Conservation (phyloP, 345 rosid genomes). For the Clausena lansium region DNA sequence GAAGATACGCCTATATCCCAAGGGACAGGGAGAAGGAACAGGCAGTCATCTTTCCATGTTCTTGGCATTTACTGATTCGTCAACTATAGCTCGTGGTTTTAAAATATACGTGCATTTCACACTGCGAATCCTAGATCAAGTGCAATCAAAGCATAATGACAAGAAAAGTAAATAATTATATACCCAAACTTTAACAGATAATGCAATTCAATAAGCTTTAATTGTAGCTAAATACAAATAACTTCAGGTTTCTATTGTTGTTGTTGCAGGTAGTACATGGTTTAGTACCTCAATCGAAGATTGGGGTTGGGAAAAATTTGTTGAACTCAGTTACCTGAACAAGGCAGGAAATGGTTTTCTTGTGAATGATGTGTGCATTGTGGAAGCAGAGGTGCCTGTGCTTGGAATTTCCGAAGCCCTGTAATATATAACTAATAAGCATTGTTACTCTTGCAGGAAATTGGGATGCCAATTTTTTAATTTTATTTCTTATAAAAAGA, state of each 20-base stretch:
- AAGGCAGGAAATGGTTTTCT: constrained; percentile 6
- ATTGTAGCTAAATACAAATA: neutral
- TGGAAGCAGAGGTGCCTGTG: no score
- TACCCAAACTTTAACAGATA: neutral
- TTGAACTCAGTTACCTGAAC: constrained; percentile 14
- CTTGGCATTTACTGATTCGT: constrained; percentile 13
- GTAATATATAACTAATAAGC: no score
- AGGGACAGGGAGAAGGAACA: constrained; percentile 19
- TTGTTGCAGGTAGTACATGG: constrained; percentile 30
- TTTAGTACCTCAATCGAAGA: constrained; percentile 26
- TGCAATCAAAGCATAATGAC: constrained; percentile 20
- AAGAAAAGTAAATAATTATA: constrained; percentile 11
- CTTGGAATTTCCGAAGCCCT: no score
- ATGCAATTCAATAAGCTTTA: neutral
- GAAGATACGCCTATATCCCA: constrained; percentile 21
- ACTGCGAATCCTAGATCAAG: constrained; percentile 15
- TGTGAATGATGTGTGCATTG: no score
- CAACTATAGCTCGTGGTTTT: no score
- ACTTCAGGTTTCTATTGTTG: neutral
- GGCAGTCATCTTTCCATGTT: constrained; percentile 30
- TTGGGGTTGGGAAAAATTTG: constrained; percentile 34
- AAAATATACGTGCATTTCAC: no score
- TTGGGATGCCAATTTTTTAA: no score
- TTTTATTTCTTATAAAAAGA: no score
- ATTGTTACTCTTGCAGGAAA: no score